phyloP scores from a whole-genome alignment of 176 grass and related monocot species.

The Themeda triandra region DNA sequence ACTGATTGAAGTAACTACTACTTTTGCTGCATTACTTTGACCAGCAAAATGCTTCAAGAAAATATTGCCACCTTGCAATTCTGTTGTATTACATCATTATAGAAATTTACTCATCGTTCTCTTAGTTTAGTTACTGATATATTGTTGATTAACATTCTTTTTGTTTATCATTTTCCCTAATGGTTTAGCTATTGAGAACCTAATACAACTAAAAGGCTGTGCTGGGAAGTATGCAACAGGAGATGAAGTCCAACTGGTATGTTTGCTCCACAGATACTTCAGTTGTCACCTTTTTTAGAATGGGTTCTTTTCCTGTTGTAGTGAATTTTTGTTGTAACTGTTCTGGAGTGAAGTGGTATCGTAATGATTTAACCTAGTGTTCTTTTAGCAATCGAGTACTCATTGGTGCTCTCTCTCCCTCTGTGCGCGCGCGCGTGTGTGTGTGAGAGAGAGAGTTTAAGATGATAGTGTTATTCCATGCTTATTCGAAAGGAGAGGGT shows the following conservation, averaged over 20 bases:
- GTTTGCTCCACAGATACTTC: neutral
- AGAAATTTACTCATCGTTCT: neutral
- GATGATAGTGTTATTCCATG: neutral
- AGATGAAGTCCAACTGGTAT: constrained; percentile 71
- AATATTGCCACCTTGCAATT: neutral
- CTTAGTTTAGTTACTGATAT: neutral
- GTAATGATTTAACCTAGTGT: neutral
- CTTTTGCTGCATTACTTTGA: neutral
- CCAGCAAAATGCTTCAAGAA: neutral
- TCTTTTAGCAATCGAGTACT: neutral
- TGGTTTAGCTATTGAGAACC: constrained; percentile 64
- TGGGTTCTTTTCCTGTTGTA: neutral
- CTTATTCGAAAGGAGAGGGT: neutral
- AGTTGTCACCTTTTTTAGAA: neutral
- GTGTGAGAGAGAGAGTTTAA: neutral
- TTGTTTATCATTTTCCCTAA: constrained; percentile 3
- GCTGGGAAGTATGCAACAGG: constrained; percentile 75
- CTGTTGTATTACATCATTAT: neutral
- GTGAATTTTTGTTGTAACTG: neutral
- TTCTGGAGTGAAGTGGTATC: neutral
- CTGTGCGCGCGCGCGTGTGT: too few relatives aligned
- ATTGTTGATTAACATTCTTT: neutral
- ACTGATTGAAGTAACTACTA: neutral
- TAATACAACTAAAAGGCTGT: constrained; percentile 47
- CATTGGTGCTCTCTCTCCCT: neutral